Conservation (phyloP, 768 basidiomycete species). For the Lentinula raphanica region DNA sequence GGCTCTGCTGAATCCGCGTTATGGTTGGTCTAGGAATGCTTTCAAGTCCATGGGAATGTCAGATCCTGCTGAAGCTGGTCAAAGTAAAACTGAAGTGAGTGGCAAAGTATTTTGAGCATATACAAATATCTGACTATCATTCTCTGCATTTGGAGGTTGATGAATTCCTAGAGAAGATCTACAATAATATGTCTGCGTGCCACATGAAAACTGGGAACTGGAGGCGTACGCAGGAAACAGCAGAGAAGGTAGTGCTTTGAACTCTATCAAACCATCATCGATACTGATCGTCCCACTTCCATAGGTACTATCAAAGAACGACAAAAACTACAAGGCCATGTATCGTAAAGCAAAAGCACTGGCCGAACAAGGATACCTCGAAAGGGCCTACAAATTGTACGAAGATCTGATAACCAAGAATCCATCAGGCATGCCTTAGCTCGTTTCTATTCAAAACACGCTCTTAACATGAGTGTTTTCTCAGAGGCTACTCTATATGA, state of each 20-base stretch:
- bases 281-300: background rate
- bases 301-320: slow-evolving; percentile 72
- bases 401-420: slow-evolving; percentile 61
- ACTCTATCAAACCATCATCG: background rate
- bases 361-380: slow-evolving; percentile 71
- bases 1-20: background rate
- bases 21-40: slow-evolving; percentile 49
- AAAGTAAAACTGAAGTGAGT: slow-evolving; percentile 66
- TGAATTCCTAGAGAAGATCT: slow-evolving; percentile 72
- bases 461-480: background rate
- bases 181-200: slow-evolving; percentile 81
- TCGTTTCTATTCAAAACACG: background rate
- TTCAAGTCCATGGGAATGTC: slow-evolving; percentile 46
- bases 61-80: slow-evolving; percentile 26
- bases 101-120: background rate
- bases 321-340: slow-evolving; percentile 70
- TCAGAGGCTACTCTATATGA: slow-evolving; percentile 55
- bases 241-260: slow-evolving; percentile 56
- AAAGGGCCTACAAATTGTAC: slow-evolving; percentile 64
- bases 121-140: background rate
- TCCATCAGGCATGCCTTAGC: slow-evolving; percentile 42
- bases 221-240: slow-evolving; percentile 74
- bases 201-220: slow-evolving; percentile 78
- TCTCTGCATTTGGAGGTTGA: slow-evolving; percentile 47
- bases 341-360: slow-evolving; percentile 79